Percentiles rank a stretch among this genome's conserved stretches.
These are phyloP conservation scores for Juncus inflexus DNA, from an alignment of 176 grass and related monocot species.

Conservation along the genomic window DNA sequence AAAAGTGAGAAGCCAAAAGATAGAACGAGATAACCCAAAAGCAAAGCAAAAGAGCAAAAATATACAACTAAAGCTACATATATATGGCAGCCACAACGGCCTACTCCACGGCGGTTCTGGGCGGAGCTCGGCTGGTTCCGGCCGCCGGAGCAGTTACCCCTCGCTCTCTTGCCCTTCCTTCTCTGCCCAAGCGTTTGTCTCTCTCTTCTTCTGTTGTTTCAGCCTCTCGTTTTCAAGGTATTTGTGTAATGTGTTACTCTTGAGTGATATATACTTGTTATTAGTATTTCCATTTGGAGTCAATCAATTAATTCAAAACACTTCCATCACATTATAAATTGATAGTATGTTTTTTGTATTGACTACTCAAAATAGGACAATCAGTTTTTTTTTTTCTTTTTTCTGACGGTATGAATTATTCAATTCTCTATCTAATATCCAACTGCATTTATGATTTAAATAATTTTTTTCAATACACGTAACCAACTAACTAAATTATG, in stretches of 20 bases:
- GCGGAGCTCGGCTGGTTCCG: conserved; percentile 50
- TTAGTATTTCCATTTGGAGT: not conserved
- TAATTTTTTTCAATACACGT: no score
- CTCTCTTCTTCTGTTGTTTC: conserved; percentile 22
- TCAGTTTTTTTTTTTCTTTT: no score
- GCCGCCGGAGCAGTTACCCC: conserved; percentile 14
- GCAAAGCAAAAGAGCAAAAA: conserved; percentile 8
- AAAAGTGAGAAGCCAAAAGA: conserved; percentile 1
- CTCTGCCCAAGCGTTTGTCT: conserved; percentile 31
- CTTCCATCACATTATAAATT: not conserved
- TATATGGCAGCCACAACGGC: conserved; percentile 50
- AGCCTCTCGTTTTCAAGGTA: conserved; percentile 35
- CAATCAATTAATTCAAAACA: no score
- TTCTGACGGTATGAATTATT: no score
- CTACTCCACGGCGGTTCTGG: conserved; percentile 66
- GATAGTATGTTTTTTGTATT: not conserved
- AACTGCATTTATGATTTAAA: no score
- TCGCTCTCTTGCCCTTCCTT: conserved; percentile 30
- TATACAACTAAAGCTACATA: conserved; percentile 24
- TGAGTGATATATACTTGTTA: not conserved
- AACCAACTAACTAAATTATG: no score
- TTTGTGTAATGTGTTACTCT: not conserved
- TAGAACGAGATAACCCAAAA: conserved; percentile 29
- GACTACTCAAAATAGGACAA: no score
- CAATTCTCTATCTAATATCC: no score